These are phyloP conservation scores for Priceomyces haplophilus DNA, from an alignment of 805 yeast species.

Conservation along the genomic window DNA sequence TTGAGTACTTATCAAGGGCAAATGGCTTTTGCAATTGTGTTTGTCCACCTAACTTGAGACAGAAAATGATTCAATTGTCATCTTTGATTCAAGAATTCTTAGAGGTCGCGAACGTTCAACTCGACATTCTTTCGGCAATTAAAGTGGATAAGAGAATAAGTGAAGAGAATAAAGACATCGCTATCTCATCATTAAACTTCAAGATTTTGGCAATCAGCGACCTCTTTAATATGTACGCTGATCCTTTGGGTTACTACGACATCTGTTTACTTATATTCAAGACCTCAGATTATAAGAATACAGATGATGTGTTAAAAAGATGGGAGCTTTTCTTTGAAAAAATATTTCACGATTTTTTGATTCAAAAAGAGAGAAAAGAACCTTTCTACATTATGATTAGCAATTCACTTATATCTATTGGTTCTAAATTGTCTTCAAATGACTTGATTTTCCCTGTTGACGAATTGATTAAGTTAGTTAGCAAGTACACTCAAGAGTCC, in stretches of 20 bases:
- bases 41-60: constrained; percentile 73
- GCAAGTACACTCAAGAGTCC: constrained; percentile 48
- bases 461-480: constrained; percentile 62
- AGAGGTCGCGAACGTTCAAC: constrained; percentile 83
- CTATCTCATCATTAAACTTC: constrained; percentile 55
- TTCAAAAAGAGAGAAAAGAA: constrained; percentile 19
- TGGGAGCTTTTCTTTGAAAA: constrained; percentile 74
- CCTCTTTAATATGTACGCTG: constrained; percentile 80
- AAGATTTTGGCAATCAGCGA: constrained; percentile 71
- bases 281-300: constrained; percentile 78
- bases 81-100: constrained; percentile 72
- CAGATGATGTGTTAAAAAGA: constrained; percentile 75
- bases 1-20: constrained; percentile 87
- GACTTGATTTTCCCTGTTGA: constrained; percentile 80
- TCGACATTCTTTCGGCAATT: constrained; percentile 55
- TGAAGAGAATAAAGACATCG: constrained; percentile 47
- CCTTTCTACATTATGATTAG: constrained; percentile 39
- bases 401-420: constrained; percentile 48
- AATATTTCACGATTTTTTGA: constrained; percentile 30
- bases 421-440: constrained; percentile 60
- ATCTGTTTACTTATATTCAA: constrained; percentile 75
- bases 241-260: constrained; percentile 83
- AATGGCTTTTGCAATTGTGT: constrained; percentile 88
- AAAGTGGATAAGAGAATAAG: constrained; percentile 49
- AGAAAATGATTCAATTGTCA: constrained; percentile 69